A percentile compares a stretch with the other conserved stretches of the same genome.
These are phyloP conservation scores for Phaeomoniella chlamydospora DNA, from an alignment of 2,329 filamentous ascomycete genomes.

Conservation along the genomic window DNA sequence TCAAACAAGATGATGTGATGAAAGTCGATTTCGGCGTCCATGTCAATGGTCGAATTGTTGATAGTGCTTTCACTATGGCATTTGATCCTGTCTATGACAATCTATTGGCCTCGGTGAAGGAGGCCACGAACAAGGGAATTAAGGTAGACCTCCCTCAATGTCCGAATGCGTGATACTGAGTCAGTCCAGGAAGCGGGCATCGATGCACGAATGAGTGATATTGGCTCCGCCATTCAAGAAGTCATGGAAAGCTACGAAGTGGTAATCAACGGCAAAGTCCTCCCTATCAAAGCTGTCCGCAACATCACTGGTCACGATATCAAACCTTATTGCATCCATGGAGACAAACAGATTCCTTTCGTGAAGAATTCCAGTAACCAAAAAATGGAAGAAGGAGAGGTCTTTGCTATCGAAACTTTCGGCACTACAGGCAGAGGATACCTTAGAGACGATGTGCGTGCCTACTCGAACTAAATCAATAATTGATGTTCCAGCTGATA, in stretches of 20 bases:
- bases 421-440: slow-evolving; percentile 39
- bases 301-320: slow-evolving; percentile 43
- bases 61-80: slow-evolving; percentile 66
- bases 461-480: background rate
- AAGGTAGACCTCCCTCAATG: slow-evolving; percentile 26
- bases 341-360: slow-evolving; percentile 41
- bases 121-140: slow-evolving; percentile 52
- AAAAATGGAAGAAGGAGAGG: slow-evolving; percentile 45
- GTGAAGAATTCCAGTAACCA: slow-evolving; percentile 33
- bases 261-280: slow-evolving; percentile 35
- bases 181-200: slow-evolving; percentile 38
- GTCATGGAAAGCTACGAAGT: slow-evolving; percentile 49
- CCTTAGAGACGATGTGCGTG: slow-evolving; percentile 29
- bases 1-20: slow-evolving; percentile 62
- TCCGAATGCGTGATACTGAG: slow-evolving; percentile 38
- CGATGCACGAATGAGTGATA: slow-evolving; percentile 38
- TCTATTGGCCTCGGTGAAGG: slow-evolving; percentile 57
- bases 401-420: slow-evolving; percentile 46
- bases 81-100: slow-evolving; percentile 65
- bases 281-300: slow-evolving; percentile 40
- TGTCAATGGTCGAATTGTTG: slow-evolving; percentile 65
- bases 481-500: slow-evolving; percentile 6
- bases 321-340: slow-evolving; percentile 38
- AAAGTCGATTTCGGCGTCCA: slow-evolving; percentile 76
- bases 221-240: slow-evolving; percentile 44